Evolutionary conservation across 2,329 filamentous ascomycete species (phyloP), one percentile per base, ranked within the genome.

Genomic region (Exophiala viscosa): DNA sequence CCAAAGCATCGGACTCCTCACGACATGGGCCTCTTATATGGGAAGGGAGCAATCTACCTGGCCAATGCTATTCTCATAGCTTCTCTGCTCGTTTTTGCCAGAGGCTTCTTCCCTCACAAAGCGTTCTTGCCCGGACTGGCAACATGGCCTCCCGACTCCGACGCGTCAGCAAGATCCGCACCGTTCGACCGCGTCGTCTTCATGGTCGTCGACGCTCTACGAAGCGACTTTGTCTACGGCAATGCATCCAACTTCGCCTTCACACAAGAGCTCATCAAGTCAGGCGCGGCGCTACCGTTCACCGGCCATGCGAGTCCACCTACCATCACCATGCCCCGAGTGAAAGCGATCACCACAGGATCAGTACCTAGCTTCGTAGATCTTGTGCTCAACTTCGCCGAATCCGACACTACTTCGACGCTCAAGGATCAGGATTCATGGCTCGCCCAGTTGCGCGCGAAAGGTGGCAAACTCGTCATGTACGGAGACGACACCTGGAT

Each of bases 401-500:
- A 99, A 71, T 90, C 85, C 14, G 93, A 99, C 67, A 92, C 89
- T 2, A 87, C 87, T 11, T 96, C 93, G 1, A 92, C 87, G 2
- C 80, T 99, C 18, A 85, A 88, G 11, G 81, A 81, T 23, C 93
- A 97, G 71, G 93, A 99, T 68, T 96, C 90, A 31, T 99, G 95
- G 92, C 81, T 99, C 20, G 88, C 90, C 33, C 93, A 99, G 75
- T 84, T 99, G 73, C 92, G 86, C 68, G 83, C 84, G 33, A 86
- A 83, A 64, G 60, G 55, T 5, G 89, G 88, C 15, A 90, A 88
- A 64, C 77, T 97, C 57, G 76, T 96, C 67, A 93, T 99, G 86
- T 96, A 93, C 66, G 93, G 93, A 44, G 93, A 99, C 66, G 93
- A 99, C 69, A 99, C 93, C 15, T 99, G 93, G 95, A 75, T 99